A percentile compares a stretch with the other conserved stretches of the same genome.
Evolutionary conservation across 2,329 filamentous ascomycete genomes (phyloP).

Genomic region (Hysterium pulicare): DNA sequence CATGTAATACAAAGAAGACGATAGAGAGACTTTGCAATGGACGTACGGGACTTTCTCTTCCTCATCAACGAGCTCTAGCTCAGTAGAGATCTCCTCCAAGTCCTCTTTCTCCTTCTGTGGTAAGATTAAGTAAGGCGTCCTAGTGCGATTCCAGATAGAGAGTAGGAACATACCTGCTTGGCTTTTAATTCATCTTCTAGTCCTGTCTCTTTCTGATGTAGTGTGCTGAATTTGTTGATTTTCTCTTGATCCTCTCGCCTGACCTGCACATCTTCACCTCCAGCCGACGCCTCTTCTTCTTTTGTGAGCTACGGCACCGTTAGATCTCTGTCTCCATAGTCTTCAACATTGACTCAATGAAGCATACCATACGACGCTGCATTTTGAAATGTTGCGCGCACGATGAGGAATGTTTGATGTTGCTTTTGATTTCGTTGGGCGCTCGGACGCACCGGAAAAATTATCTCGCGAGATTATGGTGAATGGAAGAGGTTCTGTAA

Average conservation of each 20-base stretch:
- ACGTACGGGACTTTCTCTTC: constrained; percentile 87
- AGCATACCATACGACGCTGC: constrained; percentile 45
- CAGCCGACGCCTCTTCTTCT: constrained; percentile 76
- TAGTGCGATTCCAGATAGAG: too few species aligned
- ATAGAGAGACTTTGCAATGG: neutral
- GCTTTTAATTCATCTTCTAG: constrained; percentile 76
- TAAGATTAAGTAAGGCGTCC: too few species aligned
- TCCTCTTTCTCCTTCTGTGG: constrained; percentile 95
- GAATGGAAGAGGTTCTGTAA: too few species aligned
- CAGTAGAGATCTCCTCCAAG: constrained; percentile 84
- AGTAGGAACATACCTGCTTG: constrained; percentile 77
- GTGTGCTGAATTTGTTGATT: constrained; percentile 94
- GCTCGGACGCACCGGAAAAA: constrained; percentile 1
- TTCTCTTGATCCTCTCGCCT: constrained; percentile 97
- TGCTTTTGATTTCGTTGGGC: neutral
- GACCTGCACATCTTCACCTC: constrained; percentile 83
- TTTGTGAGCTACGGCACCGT: constrained; percentile 68
- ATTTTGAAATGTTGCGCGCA: constrained; percentile 17
- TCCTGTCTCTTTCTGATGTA: constrained; percentile 79
- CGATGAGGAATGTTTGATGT: neutral
- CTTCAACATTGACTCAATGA: constrained; percentile 4
- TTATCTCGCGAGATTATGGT: neutral
- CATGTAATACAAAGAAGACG: neutral
- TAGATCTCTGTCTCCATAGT: constrained; percentile 12
- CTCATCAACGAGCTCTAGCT: constrained; percentile 92